phyloP scores from a whole-genome alignment of 1,284 basidiomycete species.

The Pseudozyma sp. region DNA sequence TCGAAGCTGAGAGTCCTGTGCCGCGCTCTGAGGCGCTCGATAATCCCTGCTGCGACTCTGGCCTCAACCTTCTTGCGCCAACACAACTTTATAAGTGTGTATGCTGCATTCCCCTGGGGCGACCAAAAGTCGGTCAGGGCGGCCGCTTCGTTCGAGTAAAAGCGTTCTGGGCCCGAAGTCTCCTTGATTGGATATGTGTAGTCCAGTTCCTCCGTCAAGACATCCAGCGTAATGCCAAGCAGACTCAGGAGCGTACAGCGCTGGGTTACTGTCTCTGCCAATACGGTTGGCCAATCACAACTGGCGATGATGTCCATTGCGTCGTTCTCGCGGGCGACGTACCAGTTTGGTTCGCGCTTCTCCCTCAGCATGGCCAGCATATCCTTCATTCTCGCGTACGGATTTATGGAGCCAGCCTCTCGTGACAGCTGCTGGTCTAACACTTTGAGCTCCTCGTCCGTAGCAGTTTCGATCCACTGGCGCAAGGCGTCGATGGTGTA shows the following conservation, averaged over 20 bases:
- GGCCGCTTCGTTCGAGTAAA: too few species aligned
- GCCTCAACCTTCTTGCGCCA: conserved; percentile 10
- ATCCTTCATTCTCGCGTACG: too few species aligned
- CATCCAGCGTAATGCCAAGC: conserved; percentile 24
- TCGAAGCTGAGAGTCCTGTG: neutral
- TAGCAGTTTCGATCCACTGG: conserved; percentile 13
- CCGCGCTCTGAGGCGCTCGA: conserved; percentile 14
- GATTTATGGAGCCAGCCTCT: too few species aligned
- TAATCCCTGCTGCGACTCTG: conserved; percentile 11
- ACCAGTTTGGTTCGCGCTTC: too few species aligned
- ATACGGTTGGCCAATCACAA: too few species aligned
- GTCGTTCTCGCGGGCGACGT: too few species aligned
- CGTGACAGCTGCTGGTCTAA: conserved; percentile 8
- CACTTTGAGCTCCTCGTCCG: conserved; percentile 1
- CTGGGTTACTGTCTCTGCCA: neutral
- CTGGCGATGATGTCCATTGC: too few species aligned
- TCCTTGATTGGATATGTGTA: too few species aligned
- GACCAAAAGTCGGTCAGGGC: too few species aligned
- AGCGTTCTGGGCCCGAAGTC: too few species aligned
- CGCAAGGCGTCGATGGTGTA: conserved; percentile 29
- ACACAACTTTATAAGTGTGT: conserved; percentile 1
- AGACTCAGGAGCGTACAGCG: conserved; percentile 1
- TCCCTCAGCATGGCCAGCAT: too few species aligned
- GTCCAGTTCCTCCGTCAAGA: conserved; percentile 1
- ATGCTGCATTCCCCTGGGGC: too few species aligned